Evolutionary conservation across 2,329 filamentous ascomycete genomes (phyloP), one percentile per base, ranked within the genome.

Genomic region (Magnaporthiopsis incrustans): DNA sequence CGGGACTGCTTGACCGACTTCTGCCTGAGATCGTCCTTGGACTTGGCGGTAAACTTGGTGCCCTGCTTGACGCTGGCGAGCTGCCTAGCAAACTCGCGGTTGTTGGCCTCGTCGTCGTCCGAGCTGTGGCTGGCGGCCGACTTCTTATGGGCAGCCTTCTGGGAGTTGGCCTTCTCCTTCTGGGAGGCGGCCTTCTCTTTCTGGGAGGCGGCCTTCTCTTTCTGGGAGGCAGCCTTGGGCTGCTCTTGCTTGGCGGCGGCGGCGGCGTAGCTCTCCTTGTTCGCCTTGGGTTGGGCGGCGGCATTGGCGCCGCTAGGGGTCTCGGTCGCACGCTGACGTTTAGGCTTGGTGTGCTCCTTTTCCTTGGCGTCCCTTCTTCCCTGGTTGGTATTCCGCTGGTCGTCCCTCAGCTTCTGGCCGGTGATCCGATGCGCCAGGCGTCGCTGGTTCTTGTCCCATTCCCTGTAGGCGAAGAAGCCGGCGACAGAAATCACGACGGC

Each of bases 61-160:
- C 91, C 91, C 68, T 89, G 81, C 78, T 91, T 89, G 62, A 88
- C 82, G 70, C 84, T 88, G 65, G 85, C 79, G 69, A 95, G 81
- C 73, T 90, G 88, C 70, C 84, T 84, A 38, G 91, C 91, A 74
- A 95, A 94, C 68, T 92, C 89, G 70, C 83, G 84, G 73, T 89
- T 89, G 72, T 88, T 86, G 64, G 86, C 80, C 59, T 84, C 84
- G 65, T 89, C 86, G 65, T 89, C 82, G 5, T 56, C 50, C 8
- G 77, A 75, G 65, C 79, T 83, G 65, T 79, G 75, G 27, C 73
- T 67, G 64, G 70, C 75, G 8, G 76, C 66, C 58, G 77, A 70
- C 58, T 69, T 73, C 61, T 73, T 65, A 59, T 38, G 35, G 25
- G 7, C 2, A 27, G 7, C 56, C 61, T 73, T 65, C 60, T 38